Evolutionary conservation across 192 early-diverging fungal species (phyloP).

Genomic region (Diversispora eburnea): DNA sequence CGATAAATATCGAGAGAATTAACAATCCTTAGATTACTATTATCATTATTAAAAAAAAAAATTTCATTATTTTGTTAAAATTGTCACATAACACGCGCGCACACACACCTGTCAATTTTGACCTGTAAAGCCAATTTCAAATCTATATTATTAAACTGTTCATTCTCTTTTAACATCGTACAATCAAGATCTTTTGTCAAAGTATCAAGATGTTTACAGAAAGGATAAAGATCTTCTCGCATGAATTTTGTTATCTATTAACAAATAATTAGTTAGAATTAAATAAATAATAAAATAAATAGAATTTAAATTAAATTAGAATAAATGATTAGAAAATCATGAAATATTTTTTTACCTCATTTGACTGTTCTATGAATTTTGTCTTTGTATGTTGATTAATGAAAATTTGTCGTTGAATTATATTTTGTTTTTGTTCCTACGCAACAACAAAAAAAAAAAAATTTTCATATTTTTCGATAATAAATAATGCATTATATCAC

Average conservation of each 20-base stretch:
- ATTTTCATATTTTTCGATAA: background rate
- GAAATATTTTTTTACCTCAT: slow-evolving; percentile 7
- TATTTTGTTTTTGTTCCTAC: slow-evolving; percentile 15
- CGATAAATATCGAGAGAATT: slow-evolving; percentile 18
- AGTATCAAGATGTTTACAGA: background rate
- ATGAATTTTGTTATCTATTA: slow-evolving; percentile 10
- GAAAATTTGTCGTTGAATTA: background rate
- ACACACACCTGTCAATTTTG: slow-evolving; percentile 11
- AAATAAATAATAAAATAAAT: background rate
- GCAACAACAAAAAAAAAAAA: background rate
- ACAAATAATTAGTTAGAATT: background rate
- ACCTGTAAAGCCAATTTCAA: slow-evolving; percentile 8
- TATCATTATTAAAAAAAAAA: background rate
- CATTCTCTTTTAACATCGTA: slow-evolving; percentile 2
- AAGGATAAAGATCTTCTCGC: background rate
- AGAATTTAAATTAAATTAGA: no score
- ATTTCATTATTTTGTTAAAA: background rate
- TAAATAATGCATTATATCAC: no score
- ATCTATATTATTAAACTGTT: slow-evolving; percentile 3
- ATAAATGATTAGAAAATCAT: no score
- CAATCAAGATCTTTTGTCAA: slow-evolving; percentile 20
- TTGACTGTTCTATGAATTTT: background rate
- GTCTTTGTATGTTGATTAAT: slow-evolving; percentile 4
- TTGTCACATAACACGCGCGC: background rate
- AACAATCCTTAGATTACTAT: background rate